These are phyloP conservation scores for Blepharisma japonicum DNA, from an alignment of 73 alveolate species.

Conservation along the genomic window DNA sequence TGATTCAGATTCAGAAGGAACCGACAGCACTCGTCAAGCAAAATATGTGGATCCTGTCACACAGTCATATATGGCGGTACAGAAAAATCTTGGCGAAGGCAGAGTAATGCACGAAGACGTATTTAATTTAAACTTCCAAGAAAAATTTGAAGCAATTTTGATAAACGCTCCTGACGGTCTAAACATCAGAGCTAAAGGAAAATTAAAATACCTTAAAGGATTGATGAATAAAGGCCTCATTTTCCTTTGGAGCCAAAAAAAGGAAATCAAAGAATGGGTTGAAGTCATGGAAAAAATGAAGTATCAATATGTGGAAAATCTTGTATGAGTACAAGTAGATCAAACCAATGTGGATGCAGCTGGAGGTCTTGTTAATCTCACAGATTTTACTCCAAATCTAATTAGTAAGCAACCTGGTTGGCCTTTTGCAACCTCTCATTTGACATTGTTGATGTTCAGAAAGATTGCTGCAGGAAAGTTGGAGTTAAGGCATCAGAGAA, in stretches of 20 bases:
- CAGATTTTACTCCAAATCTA: conserved; percentile 12
- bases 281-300: conserved; percentile 24
- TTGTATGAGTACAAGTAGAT: conserved; percentile 24
- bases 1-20: conserved; percentile 70
- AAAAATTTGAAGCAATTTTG: conserved; percentile 18
- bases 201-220: conserved; percentile 4
- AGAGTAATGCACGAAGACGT: background rate
- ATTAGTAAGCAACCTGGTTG: background rate
- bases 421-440: conserved; percentile 19
- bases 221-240: conserved; percentile 8
- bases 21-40: conserved; percentile 63
- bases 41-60: conserved; percentile 27
- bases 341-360: background rate
- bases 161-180: conserved; percentile 19
- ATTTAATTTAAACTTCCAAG: background rate
- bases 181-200: background rate
- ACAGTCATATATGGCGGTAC: conserved; percentile 10
- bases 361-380: conserved; percentile 11
- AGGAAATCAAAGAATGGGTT: conserved; percentile 30
- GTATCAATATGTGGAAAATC: conserved; percentile 14
- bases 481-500: conserved; percentile 61
- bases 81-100: conserved; percentile 17
- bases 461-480: conserved; percentile 30
- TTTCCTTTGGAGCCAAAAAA: conserved; percentile 15
- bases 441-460: conserved; percentile 54